phyloP scores from a whole-genome alignment of 2,329 filamentous ascomycete species.

The Cercospora nicotianae region DNA sequence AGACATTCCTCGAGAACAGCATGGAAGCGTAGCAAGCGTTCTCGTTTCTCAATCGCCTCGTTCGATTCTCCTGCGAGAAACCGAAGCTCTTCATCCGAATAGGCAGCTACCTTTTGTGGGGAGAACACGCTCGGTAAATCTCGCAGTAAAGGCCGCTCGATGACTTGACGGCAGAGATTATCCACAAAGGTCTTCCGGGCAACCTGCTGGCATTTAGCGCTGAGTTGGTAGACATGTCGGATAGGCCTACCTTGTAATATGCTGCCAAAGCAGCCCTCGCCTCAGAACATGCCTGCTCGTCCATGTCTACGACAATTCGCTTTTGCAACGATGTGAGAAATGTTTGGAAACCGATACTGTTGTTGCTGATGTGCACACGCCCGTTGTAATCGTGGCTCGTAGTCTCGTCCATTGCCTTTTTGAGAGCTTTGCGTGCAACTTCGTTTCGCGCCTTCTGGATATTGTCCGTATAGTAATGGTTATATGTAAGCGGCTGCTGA shows the following conservation, averaged over 20 bases:
- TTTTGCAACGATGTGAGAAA: constrained; percentile 8
- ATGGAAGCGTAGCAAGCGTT: constrained; percentile 1
- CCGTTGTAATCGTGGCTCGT: constrained; percentile 5
- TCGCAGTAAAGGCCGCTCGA: constrained; percentile 4
- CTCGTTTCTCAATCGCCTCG: not conserved
- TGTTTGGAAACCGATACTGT: not conserved
- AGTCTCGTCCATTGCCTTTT: constrained; percentile 5
- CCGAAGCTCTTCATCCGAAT: constrained; percentile 5
- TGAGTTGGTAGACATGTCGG: not conserved
- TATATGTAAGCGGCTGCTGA: not conserved
- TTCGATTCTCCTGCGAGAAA: constrained; percentile 1
- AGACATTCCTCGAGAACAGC: constrained; percentile 1
- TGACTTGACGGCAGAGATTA: not conserved
- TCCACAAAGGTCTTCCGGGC: constrained; percentile 1
- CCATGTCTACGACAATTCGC: constrained; percentile 2
- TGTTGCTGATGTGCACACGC: constrained; percentile 7
- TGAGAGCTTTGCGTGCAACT: not conserved
- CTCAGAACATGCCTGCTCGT: constrained; percentile 2
- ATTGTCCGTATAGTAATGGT: constrained; percentile 4
- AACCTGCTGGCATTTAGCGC: constrained; percentile 1
- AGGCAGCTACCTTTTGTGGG: not conserved
- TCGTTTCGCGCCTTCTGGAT: not conserved
- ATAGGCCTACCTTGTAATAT: constrained; percentile 7
- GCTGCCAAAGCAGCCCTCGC: not conserved
- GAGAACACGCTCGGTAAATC: constrained; percentile 3